phyloP scores from a whole-genome alignment of 805 yeast species.

The Cyberlindnera bimundalis region DNA sequence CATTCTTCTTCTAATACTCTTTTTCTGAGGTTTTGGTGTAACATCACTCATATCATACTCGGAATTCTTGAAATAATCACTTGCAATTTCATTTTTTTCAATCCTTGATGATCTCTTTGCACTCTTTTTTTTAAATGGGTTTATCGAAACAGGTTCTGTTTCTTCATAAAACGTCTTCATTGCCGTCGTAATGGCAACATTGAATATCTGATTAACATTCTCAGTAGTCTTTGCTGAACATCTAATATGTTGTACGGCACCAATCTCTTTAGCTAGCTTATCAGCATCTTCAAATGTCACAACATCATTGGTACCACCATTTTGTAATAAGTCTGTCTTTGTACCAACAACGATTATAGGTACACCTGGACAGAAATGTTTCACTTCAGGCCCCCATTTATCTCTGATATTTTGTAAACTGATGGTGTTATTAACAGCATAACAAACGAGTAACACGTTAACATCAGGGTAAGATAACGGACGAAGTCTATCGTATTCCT shows the following conservation, averaged over 20 bases:
- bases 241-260: conserved; percentile 69
- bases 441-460: conserved; percentile 71
- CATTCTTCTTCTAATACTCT: conserved; percentile 9
- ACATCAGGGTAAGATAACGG: conserved; percentile 80
- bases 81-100: conserved; percentile 2
- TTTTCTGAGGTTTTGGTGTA: conserved; percentile 1
- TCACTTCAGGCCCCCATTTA: conserved; percentile 85
- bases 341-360: conserved; percentile 83
- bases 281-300: conserved; percentile 38
- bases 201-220: conserved; percentile 66
- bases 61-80: conserved; percentile 18
- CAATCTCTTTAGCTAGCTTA: conserved; percentile 53
- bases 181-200: conserved; percentile 43
- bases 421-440: conserved; percentile 57
- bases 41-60: conserved; percentile 18
- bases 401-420: conserved; percentile 73
- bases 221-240: conserved; percentile 74
- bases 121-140: conserved; percentile 12
- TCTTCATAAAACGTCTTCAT: conserved; percentile 17
- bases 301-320: conserved; percentile 29
- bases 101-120: conserved; percentile 4
- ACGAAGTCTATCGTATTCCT: conserved; percentile 76
- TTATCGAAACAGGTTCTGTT: conserved; percentile 5
- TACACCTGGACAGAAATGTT: conserved; percentile 75
- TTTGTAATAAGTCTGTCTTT: conserved; percentile 56